A percentile compares a stretch with the other conserved stretches of the same genome.
Conservation (phyloP, 345 rosid genomes). For the Microthlaspi erraticum region DNA sequence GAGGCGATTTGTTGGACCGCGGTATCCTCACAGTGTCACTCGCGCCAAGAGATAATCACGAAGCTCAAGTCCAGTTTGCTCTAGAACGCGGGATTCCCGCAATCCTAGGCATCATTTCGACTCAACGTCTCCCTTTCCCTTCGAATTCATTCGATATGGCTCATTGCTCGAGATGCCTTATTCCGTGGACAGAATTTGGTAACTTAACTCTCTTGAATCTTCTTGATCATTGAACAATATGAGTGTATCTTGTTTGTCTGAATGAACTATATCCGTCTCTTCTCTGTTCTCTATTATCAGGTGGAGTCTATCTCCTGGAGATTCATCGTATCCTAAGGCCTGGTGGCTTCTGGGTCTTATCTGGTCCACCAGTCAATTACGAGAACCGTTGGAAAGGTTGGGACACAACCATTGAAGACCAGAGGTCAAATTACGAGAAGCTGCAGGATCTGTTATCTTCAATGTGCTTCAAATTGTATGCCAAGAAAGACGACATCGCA, state of each 20-base stretch:
- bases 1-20: conserved; percentile 93
- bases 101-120: conserved; percentile 92
- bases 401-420: conserved; percentile 95
- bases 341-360: conserved; percentile 98
- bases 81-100: conserved; percentile 99
- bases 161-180: conserved; percentile 99
- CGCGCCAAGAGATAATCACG: conserved; percentile 98
- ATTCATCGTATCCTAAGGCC: conserved; percentile 93
- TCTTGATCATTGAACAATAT: neutral
- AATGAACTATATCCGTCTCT: neutral
- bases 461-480: conserved; percentile 90
- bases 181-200: conserved; percentile 99
- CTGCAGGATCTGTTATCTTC: conserved; percentile 75
- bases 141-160: conserved; percentile 99
- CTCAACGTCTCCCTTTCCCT: conserved; percentile 96
- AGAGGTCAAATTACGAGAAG: conserved; percentile 85
- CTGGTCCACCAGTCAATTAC: conserved; percentile 98
- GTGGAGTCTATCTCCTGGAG: conserved; percentile 94
- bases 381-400: conserved; percentile 93
- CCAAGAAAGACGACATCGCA: conserved; percentile 88
- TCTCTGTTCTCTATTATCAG: conserved; percentile 51
- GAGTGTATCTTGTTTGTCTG: neutral
- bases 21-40: conserved; percentile 90
- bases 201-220: conserved; percentile 30
- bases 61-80: conserved; percentile 99